Evolutionary conservation across 2,329 filamentous ascomycete species (phyloP).

Genomic region (Eutypella sp.): DNA sequence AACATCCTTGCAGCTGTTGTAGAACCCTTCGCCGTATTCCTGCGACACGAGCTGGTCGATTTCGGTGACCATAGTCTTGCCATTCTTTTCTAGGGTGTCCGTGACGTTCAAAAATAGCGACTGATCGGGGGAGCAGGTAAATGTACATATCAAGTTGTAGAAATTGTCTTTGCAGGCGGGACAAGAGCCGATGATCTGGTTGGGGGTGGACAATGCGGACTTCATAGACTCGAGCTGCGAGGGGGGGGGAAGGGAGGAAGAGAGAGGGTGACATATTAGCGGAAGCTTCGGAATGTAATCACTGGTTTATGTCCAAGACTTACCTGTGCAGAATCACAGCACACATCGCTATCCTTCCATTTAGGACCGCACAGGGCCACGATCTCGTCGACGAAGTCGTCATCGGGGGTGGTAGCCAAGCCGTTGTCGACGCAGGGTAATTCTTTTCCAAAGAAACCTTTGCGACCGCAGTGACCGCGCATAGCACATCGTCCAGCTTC

Average conservation of each 20-base stretch:
- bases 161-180: conserved; percentile 98
- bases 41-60: conserved; percentile 84
- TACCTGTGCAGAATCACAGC: conserved; percentile 78
- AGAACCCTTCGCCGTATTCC: conserved; percentile 82
- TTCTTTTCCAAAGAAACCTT: conserved; percentile 83
- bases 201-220: conserved; percentile 79
- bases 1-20: conserved; percentile 96
- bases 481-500: conserved; percentile 87
- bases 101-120: conserved; percentile 95
- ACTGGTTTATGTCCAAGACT: conserved; percentile 13
- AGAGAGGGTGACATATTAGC: neutral
- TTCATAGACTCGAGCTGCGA: conserved; percentile 74
- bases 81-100: conserved; percentile 56
- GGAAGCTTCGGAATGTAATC: neutral
- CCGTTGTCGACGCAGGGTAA: conserved; percentile 92
- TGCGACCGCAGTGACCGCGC: conserved; percentile 84
- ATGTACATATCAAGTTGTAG: conserved; percentile 96
- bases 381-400: conserved; percentile 68
- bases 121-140: conserved; percentile 96
- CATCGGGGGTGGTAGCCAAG: conserved; percentile 68
- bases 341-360: conserved; percentile 80
- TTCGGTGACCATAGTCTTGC: conserved; percentile 66
- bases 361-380: conserved; percentile 81
- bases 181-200: conserved; percentile 85
- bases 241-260: too few relatives aligned